These are phyloP conservation scores for Metschnikowia similis DNA, from an alignment of 805 yeast species.

Conservation along the genomic window DNA sequence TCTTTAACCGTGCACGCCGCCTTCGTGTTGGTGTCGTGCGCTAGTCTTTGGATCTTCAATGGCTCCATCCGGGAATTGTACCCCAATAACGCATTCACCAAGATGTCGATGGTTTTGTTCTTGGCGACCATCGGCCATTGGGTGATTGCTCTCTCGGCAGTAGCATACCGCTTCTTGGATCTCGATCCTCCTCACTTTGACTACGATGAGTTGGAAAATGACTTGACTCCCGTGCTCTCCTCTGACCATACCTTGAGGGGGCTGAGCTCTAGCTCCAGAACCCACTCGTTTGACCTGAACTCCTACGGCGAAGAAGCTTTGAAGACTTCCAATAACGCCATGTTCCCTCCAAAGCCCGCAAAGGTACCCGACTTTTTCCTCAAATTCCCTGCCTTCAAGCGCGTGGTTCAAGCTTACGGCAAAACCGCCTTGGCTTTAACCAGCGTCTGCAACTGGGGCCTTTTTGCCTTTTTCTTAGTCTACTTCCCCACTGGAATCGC, in stretches of 20 bases:
- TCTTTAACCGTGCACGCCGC: conserved; percentile 39
- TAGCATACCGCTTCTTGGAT: conserved; percentile 36
- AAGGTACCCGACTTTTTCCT: conserved; percentile 8
- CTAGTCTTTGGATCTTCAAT: conserved; percentile 54
- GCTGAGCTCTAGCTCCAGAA: conserved; percentile 11
- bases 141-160: conserved; percentile 46
- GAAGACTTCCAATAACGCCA: conserved; percentile 23
- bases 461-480: conserved; percentile 55
- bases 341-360: conserved; percentile 11
- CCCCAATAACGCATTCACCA: conserved; percentile 70
- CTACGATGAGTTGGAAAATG: conserved; percentile 13
- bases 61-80: conserved; percentile 60
- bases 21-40: conserved; percentile 45
- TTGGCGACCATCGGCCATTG: conserved; percentile 52
- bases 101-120: conserved; percentile 59
- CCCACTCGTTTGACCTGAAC: conserved; percentile 23
- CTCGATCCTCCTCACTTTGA: conserved; percentile 10
- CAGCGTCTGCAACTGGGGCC: conserved; percentile 52
- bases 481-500: conserved; percentile 61
- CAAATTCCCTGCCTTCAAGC: conserved; percentile 12
- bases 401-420: conserved; percentile 20
- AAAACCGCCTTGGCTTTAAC: conserved; percentile 12
- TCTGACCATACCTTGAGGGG: conserved; percentile 13
- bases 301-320: conserved; percentile 16
- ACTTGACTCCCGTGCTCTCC: conserved; percentile 12